A percentile compares a stretch with the other conserved stretches of the same genome.
Conservation (phyloP, 768 basidiomycete genomes). For the Kondoa subrosea region DNA sequence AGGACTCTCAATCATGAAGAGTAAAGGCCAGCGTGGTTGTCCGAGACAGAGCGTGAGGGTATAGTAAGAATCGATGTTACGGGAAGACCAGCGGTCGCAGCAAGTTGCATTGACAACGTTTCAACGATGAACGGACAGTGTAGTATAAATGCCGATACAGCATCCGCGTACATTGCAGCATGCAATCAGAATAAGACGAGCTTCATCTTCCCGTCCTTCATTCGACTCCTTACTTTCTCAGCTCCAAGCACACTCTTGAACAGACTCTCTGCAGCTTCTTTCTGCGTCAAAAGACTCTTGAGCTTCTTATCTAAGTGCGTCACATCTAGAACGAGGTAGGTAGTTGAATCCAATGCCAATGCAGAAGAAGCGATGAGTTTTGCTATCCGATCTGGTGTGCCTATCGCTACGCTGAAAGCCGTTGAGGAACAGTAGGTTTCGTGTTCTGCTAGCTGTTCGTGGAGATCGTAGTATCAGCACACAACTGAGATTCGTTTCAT, state of each 20-base stretch:
- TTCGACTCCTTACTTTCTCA: constrained; percentile 25
- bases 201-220: constrained; percentile 52
- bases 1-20: no score
- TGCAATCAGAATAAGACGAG: constrained; percentile 65
- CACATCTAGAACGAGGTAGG: constrained; percentile 67
- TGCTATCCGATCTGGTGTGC: constrained; percentile 78
- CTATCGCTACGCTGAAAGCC: constrained; percentile 73
- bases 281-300: constrained; percentile 58
- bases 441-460: constrained; percentile 35
- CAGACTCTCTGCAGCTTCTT: constrained; percentile 60
- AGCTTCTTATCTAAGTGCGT: constrained; percentile 60
- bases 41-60: no score
- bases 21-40: no score
- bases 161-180: no score
- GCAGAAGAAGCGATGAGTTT: constrained; percentile 41
- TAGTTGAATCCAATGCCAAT: constrained; percentile 52
- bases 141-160: no score
- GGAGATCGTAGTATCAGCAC: no score
- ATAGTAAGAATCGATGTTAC: no score
- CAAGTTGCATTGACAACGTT: no score
- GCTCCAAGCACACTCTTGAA: constrained; percentile 56
- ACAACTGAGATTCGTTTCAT: constrained; percentile 7
- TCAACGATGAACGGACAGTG: no score
- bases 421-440: constrained; percentile 64
- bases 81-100: no score